Conservation (phyloP, 805 yeast genomes). For the Wickerhamiella siamensis region DNA sequence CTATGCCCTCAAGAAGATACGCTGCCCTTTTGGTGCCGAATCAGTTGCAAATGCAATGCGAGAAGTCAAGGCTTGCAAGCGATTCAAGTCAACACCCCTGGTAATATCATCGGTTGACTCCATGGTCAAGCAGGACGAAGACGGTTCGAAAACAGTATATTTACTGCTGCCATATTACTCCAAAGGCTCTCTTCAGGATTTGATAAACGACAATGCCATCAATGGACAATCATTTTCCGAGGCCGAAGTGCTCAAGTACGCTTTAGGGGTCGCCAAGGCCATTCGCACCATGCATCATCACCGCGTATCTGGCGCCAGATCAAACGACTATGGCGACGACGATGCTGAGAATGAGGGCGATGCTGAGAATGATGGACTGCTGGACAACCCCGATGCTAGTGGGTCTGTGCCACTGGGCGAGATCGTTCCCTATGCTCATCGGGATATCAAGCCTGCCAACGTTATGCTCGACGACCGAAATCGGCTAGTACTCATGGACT, state of each 20-base stretch:
- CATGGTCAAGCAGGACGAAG: constrained; percentile 52
- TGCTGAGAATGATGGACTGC: constrained; percentile 17
- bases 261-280: constrained; percentile 53
- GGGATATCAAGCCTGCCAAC: constrained; percentile 83
- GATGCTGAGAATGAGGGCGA: constrained; percentile 23
- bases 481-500: constrained; percentile 64
- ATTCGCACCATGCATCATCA: constrained; percentile 60
- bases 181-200: constrained; percentile 64
- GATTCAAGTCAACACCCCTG: constrained; percentile 46
- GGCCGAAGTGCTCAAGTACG: constrained; percentile 40
- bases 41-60: constrained; percentile 59
- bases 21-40: constrained; percentile 77
- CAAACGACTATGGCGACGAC: constrained; percentile 4
- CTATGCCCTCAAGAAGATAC: constrained; percentile 71
- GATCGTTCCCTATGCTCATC: constrained; percentile 60
- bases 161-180: constrained; percentile 68
- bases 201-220: constrained; percentile 50
- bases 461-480: constrained; percentile 66
- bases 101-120: constrained; percentile 61
- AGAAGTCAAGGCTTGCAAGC: constrained; percentile 63
- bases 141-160: constrained; percentile 68
- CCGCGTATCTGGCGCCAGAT: constrained; percentile 19
- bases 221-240: constrained; percentile 43
- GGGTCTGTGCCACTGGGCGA: constrained; percentile 39
- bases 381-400: constrained; percentile 22